Conservation (phyloP, 139 green algal species). For the Chlamydomonas eustigma region DNA sequence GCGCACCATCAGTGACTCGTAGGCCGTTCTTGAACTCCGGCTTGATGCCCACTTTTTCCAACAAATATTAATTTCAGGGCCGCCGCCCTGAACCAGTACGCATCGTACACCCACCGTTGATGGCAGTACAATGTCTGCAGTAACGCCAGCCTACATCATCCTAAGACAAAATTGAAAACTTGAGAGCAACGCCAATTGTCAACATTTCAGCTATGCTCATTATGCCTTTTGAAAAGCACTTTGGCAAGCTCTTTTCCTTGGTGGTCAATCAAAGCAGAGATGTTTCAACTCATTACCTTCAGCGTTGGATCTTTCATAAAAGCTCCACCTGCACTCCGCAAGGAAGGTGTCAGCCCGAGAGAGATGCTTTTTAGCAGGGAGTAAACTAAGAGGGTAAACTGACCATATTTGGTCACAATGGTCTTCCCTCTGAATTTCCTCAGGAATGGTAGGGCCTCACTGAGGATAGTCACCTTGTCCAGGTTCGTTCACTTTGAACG, state of each 20-base stretch:
- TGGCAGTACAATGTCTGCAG: constrained; percentile 93
- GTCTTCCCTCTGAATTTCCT: constrained; percentile 89
- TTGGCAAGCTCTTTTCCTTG: too few relatives aligned
- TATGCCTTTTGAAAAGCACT: too few relatives aligned
- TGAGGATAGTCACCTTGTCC: constrained; percentile 84
- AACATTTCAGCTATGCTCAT: too few relatives aligned
- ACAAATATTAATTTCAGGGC: constrained; percentile 98
- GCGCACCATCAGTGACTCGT: constrained; percentile 88
- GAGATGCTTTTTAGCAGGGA: too few relatives aligned
- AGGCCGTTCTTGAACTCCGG: constrained; percentile 95
- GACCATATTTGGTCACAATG: constrained; percentile 94
- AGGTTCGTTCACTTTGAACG: constrained; percentile 49
- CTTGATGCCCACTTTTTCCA: constrained; percentile 91
- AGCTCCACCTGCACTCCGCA: constrained; percentile 81
- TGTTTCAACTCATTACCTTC: too few relatives aligned
- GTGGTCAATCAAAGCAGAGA: too few relatives aligned
- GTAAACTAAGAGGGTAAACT: too few relatives aligned
- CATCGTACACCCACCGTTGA: constrained; percentile 85
- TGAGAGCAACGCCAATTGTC: too few relatives aligned
- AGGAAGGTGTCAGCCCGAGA: too few relatives aligned
- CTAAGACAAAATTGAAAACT: too few relatives aligned
- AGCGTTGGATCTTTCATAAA: constrained; percentile 95
- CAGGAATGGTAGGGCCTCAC: constrained; percentile 96
- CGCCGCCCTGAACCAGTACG: constrained; percentile 96
- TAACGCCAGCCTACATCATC: constrained; percentile 79